A percentile compares a stretch with the other conserved stretches of the same genome.
phyloP scores from a whole-genome alignment of 139 green algal genomes.

The Microglena sp. region DNA sequence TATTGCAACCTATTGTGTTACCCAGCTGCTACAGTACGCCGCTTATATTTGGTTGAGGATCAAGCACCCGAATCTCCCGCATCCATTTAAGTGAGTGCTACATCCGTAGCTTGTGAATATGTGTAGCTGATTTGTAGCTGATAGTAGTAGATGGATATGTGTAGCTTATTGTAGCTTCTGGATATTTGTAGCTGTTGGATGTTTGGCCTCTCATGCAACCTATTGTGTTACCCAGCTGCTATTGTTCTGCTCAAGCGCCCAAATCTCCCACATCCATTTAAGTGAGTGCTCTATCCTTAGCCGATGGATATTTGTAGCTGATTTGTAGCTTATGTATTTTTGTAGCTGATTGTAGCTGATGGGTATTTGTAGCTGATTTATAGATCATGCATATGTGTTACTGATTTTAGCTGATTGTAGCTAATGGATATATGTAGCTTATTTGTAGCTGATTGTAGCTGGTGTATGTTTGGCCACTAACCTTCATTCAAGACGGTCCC shows the following conservation, averaged over 20 bases:
- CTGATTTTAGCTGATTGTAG: too few relatives aligned
- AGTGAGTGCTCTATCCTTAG: constrained; percentile 64
- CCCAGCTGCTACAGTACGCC: constrained; percentile 89
- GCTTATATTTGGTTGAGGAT: constrained; percentile 83
- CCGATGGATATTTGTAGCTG: constrained; percentile 38
- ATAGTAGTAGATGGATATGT: background rate
- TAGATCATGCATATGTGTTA: background rate
- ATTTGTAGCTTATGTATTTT: background rate
- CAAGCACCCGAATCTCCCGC: constrained; percentile 44
- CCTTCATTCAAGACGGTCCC: too few relatives aligned
- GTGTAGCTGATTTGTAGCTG: too few relatives aligned
- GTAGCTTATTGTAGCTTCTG: background rate
- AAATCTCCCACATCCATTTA: constrained; percentile 88
- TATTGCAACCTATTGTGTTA: constrained; percentile 92
- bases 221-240: constrained; percentile 93
- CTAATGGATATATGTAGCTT: too few relatives aligned
- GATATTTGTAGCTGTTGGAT: too few relatives aligned
- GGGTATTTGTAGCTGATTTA: background rate
- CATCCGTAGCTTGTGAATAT: background rate
- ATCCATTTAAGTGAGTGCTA: constrained; percentile 45
- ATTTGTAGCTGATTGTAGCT: too few relatives aligned
- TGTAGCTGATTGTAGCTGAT: too few relatives aligned
- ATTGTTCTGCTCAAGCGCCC: constrained; percentile 78
- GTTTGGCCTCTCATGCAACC: constrained; percentile 87
- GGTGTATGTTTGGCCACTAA: too few relatives aligned